Base-by-base conservation (phyloP, 805 yeast genomes). In the Candida sakaeoensis region DNA sequence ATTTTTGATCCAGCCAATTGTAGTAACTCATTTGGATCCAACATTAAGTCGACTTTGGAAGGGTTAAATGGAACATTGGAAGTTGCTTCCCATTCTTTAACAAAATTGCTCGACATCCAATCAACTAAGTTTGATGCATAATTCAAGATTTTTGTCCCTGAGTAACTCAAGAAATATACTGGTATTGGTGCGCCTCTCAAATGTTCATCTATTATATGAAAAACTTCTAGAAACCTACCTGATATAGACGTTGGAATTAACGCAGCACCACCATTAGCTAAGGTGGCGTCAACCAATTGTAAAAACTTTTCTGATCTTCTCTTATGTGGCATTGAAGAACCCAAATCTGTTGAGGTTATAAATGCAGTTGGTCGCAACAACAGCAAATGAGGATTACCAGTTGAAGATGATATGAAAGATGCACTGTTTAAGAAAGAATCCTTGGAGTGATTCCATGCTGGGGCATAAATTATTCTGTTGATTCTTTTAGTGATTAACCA, bases 391-490 rank as follows among this genome's bases (percentile, higher is more conserved):
- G 88, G 80, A 30, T 70, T 77, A 8, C 89, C 88, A 21, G 71
- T 67, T 3, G 58, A 37, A 8, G 57, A 31, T 3, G 59, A 51
- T n/a, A 59, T 49, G 40, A 60, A 58, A 27, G 58, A 51, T 17
- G 65, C 65, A 41, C 57, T 52, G 42, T 82, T 84, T 38, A 93
- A 63, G 50, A 89, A 89, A 0, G 86, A 75, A 54, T 91, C 98
- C 48, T 80, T 80, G 1, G 97, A 82, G 56, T 93, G 98, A 58
- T 90, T 91, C 98, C 98, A 93, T 33, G 85, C 79, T 2, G 93
- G 89, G 0, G 96, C 95, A 58, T 88, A 87, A 2, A 91, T 68
- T n/a, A 90, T 65, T 46, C 82, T 82, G 49, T 91, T 97, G 13
- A 81, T 75, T 45, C 83, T 80, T 41, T 81, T 80, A 33, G 75